Evolutionary conservation across 2,329 filamentous ascomycete genomes (phyloP), one percentile per base, ranked within the genome.

Genomic region (Hypoxylon sp.): DNA sequence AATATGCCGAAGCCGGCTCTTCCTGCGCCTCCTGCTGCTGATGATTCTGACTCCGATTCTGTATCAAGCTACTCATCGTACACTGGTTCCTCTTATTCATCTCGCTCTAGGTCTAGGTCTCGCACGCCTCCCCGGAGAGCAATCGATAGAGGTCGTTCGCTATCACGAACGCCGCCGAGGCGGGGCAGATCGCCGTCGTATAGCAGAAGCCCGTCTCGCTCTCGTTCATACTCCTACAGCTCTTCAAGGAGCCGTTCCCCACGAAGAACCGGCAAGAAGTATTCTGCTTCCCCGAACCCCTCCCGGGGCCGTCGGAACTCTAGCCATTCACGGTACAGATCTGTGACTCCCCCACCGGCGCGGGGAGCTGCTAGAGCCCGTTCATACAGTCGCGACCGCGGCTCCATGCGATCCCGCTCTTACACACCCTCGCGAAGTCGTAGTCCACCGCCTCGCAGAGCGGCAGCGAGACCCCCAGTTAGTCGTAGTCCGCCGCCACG

Each of bases 1-100:
- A 97, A 94, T 77, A 89, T 97, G 81, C 94, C 94, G 11, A 96
- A 97, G 78, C 94, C 94, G 2, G 87, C 92, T 1, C 83, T 92
- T 24, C 92, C 92, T 5, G 89, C 93, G 1, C 83, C 92, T 0
- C 85, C 88, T 22, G 83, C 84, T 1, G 83, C 81, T 8, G 84
- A 84, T 35, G 85, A 89, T 53, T 91, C 90, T 0, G 90, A 91
- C 67, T 90, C 90, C 0, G 91, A 92, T 50, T 93, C 91, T 0
- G 88, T 90, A 9, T 94, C 91, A 8, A 94, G 91, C 80, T 95
- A 94, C 77, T 94, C 91, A 0, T 94, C 92, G 19, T 92, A 93
- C 76, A 88, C 87, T 0, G 85, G 86, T 48, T 90, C 88, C 5
- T 88, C 86, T 11, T 88, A 88, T 77, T 90, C 86, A 3, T 81